These are phyloP conservation scores for Phytophthora idaei DNA, from an alignment of 352 stramenopile genomes.

Conservation along the genomic window DNA sequence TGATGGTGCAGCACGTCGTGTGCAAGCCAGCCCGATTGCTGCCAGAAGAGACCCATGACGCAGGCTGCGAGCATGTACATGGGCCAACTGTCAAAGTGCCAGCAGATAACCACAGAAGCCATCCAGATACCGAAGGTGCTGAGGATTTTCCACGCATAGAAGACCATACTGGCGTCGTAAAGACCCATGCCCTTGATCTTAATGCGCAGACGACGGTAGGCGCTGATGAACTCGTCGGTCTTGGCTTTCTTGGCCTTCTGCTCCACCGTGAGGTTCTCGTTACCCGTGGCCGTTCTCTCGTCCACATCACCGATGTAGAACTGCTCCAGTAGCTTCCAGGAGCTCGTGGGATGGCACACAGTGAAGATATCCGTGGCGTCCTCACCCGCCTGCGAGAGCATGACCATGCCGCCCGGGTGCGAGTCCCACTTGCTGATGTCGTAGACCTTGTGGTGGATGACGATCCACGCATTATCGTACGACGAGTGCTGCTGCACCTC, in stretches of 20 bases:
- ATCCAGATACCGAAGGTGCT: conserved; percentile 93
- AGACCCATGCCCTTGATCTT: conserved; percentile 96
- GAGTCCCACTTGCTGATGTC: conserved; percentile 88
- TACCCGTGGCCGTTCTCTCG: conserved; percentile 48
- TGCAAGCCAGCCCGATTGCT: conserved; percentile 98
- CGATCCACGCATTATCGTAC: conserved; percentile 84
- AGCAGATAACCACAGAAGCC: conserved; percentile 87
- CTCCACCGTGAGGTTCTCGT: conserved; percentile 44
- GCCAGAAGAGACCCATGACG: conserved; percentile 97
- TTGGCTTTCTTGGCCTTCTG: conserved; percentile 53
- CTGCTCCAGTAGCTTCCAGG: conserved; percentile 94
- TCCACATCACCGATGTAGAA: conserved; percentile 98
- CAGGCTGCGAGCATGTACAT: conserved; percentile 93
- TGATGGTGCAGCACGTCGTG: conserved; percentile 98
- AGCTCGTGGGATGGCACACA: conserved; percentile 95
- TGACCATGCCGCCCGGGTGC: conserved; percentile 91
- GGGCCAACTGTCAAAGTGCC: conserved; percentile 67
- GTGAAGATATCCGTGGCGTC: conserved; percentile 99
- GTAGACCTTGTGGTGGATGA: conserved; percentile 93
- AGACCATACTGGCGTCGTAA: conserved; percentile 92
- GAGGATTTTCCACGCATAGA: conserved; percentile 96
- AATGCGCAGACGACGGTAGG: conserved; percentile 94
- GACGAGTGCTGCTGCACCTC: conserved; percentile 82
- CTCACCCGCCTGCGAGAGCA: conserved; percentile 97
- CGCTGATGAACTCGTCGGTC: conserved; percentile 94